phyloP scores from a whole-genome alignment of 352 stramenopile genomes.

The Phytophthora fragariaefolia region DNA sequence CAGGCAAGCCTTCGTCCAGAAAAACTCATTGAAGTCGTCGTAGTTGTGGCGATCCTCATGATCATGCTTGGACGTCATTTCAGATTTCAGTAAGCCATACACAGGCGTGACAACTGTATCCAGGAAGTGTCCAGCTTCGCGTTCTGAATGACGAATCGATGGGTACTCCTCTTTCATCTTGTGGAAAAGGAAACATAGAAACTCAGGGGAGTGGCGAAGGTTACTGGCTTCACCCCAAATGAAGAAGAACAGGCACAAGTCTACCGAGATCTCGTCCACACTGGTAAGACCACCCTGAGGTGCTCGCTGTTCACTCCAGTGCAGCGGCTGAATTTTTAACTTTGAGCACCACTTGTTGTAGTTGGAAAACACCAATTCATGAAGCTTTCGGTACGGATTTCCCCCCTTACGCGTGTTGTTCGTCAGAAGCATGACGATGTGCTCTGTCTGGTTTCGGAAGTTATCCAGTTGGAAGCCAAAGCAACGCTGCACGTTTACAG shows the following conservation, averaged over 20 bases:
- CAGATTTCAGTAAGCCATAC: slow-evolving; percentile 83
- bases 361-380: slow-evolving; percentile 87
- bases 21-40: slow-evolving; percentile 99
- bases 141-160: slow-evolving; percentile 65
- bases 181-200: slow-evolving; percentile 99
- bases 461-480: slow-evolving; percentile 88
- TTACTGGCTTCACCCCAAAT: slow-evolving; percentile 99
- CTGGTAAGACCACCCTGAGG: slow-evolving; percentile 88
- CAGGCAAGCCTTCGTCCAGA: slow-evolving; percentile 97
- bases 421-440: slow-evolving; percentile 95
- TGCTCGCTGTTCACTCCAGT: slow-evolving; percentile 70
- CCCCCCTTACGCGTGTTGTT: slow-evolving; percentile 88
- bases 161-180: slow-evolving; percentile 91
- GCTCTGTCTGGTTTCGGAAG: slow-evolving; percentile 97
- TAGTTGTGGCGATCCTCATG: slow-evolving; percentile 98
- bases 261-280: slow-evolving; percentile 87
- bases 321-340: slow-evolving; percentile 70
- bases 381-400: slow-evolving; percentile 86
- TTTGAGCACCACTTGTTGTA: slow-evolving; percentile 91
- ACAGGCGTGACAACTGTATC: slow-evolving; percentile 98
- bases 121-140: slow-evolving; percentile 96
- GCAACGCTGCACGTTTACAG: slow-evolving; percentile 85
- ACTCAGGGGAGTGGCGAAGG: slow-evolving; percentile 97
- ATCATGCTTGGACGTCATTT: slow-evolving; percentile 93
- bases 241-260: slow-evolving; percentile 96